Base-by-base conservation (phyloP, 495 filamentous ascomycete genomes). In the Beverwykella pulmonaria region DNA sequence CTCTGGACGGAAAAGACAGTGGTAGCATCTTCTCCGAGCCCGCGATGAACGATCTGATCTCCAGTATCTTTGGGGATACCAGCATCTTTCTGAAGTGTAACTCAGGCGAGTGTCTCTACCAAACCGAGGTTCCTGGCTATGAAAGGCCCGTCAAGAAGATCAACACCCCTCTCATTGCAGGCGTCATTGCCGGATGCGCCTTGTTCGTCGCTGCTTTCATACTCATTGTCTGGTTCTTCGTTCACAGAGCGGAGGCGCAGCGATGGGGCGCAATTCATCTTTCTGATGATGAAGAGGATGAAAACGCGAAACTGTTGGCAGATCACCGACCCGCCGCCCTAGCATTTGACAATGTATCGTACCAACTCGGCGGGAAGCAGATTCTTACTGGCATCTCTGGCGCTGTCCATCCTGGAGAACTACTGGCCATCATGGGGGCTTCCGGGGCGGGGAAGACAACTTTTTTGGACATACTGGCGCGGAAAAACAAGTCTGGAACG, bases 381-480 rank as follows among this genome's bases (percentile, higher is more conserved):
- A 97, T 99, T 61, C 82, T 99, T 0, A 83, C 84, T 6, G 86
- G 83, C 30, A 87, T 99, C 41, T 87, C 86, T 63, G 94, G 94
- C 48, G 87, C 90, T 32, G 92, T 93, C 14, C 87, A 90, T 68
- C 90, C 93, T 1, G 94, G 94, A 0, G 90, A 98, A 70, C 83
- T 99, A 8, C 90, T 94, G 71, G 94, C 94, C 23, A 97, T 99
- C 74, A 98, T 99, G 93, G 94, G 94, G 41, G 92, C 94, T 12
- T 98, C 95, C 3, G 94, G 94, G 9, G 94, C 94, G 25, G 94
- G 94, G 57, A 99, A 99, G 78, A 98, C 93, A 0, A 96, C 92
- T 0, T 99, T 98, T 77, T 79, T 99, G 30, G 95, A 99, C 77
- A 95, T 99, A 60, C 82, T 99, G 8, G 95, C 95, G 19, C 86